Evolutionary conservation across 129 eudicot species (phyloP).

Genomic region (Centella asiatica): DNA sequence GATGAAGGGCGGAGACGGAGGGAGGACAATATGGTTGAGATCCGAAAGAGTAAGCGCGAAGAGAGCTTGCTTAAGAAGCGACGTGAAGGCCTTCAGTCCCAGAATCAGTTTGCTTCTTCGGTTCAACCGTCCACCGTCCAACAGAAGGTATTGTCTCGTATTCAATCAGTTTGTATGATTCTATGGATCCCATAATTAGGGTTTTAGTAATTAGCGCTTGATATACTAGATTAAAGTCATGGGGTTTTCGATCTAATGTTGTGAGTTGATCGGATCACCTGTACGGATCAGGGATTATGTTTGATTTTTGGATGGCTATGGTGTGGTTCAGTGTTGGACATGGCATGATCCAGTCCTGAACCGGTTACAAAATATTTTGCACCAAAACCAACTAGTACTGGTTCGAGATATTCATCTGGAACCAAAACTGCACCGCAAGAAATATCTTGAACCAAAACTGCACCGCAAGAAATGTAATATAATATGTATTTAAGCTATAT

Average conservation of each 20-base stretch:
- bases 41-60: conserved; percentile 48
- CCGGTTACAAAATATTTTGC: no score
- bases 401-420: no score
- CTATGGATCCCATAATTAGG: background rate
- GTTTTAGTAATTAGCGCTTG: background rate
- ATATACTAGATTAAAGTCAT: no score
- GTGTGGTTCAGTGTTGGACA: no score
- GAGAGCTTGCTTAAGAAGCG: conserved; percentile 56
- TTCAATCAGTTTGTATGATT: background rate
- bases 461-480: no score
- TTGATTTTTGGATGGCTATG: background rate
- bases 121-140: conserved; percentile 23
- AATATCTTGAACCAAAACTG: no score
- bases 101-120: conserved; percentile 18
- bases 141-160: background rate
- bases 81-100: conserved; percentile 39
- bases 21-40: conserved; percentile 55
- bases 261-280: background rate
- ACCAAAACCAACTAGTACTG: no score
- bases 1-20: conserved; percentile 56
- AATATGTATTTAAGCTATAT: no score
- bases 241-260: no score
- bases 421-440: no score
- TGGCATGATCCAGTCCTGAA: no score
- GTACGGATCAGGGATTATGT: background rate